Conservation (phyloP, 2,329 filamentous ascomycete species). For the Trichocomaceae sp. region DNA sequence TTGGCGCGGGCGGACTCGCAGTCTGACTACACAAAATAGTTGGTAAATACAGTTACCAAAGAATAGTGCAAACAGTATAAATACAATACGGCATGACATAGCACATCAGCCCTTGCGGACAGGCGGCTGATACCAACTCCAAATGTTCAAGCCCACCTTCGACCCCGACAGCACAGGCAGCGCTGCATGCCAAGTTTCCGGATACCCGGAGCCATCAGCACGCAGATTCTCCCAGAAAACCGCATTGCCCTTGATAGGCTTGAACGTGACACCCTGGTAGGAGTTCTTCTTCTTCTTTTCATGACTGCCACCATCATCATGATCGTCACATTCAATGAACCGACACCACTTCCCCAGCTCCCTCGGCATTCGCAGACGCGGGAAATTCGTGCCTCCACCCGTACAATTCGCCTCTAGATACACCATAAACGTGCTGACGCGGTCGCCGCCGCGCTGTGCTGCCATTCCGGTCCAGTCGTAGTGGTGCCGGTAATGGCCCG, state of each 20-base stretch:
- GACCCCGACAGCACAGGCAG: conserved; percentile 50
- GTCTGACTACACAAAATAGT: no score
- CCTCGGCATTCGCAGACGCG: conserved; percentile 41
- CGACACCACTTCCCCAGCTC: conserved; percentile 47
- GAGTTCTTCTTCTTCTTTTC: no score
- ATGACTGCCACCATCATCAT: no score
- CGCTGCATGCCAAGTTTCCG: conserved; percentile 56
- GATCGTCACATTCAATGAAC: conserved; percentile 49
- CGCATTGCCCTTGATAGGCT: conserved; percentile 52
- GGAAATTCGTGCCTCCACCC: conserved; percentile 58
- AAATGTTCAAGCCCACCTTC: conserved; percentile 59
- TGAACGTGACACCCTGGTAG: conserved; percentile 50
- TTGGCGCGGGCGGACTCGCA: conserved; percentile 11
- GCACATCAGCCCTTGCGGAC: not conserved
- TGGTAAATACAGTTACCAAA: no score
- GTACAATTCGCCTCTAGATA: conserved; percentile 49
- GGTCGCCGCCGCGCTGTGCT: conserved; percentile 28
- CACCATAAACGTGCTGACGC: conserved; percentile 57
- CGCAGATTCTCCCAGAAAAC: conserved; percentile 59
- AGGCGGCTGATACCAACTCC: conserved; percentile 53
- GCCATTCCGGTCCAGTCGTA: conserved; percentile 51
- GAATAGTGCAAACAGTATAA: not conserved
- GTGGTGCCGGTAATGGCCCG: conserved; percentile 54
- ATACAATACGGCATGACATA: not conserved
- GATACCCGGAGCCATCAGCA: conserved; percentile 49